Evolutionary conservation across 2,329 filamentous ascomycete species (phyloP).

Genomic region (Fusarium bactridioides): DNA sequence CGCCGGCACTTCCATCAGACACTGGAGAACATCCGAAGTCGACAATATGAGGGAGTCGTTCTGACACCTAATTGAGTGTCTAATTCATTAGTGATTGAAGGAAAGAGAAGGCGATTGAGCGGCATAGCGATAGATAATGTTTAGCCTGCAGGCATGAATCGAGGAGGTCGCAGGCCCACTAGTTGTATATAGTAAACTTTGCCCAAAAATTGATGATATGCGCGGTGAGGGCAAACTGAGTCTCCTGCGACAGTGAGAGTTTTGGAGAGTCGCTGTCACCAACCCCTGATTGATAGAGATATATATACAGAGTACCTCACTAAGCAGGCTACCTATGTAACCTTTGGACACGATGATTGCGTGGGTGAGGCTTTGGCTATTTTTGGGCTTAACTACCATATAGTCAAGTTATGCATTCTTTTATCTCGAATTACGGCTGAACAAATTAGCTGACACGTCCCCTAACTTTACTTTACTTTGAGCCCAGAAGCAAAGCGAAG

Average conservation of each 20-base stretch:
- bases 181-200: slow-evolving; percentile 44
- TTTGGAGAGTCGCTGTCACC: slow-evolving; percentile 1
- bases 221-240: background rate
- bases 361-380: background rate
- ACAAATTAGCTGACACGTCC: background rate
- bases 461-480: background rate
- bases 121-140: slow-evolving; percentile 42
- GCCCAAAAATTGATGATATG: slow-evolving; percentile 28
- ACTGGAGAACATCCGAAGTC: slow-evolving; percentile 87
- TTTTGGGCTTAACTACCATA: background rate
- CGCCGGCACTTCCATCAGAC: slow-evolving; percentile 95
- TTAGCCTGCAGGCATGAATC: slow-evolving; percentile 19
- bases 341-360: background rate
- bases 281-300: background rate
- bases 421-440: background rate
- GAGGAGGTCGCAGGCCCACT: slow-evolving; percentile 25
- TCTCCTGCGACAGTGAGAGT: slow-evolving; percentile 2
- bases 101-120: slow-evolving; percentile 17
- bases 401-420: background rate
- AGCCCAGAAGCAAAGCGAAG: background rate
- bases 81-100: background rate
- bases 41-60: slow-evolving; percentile 93
- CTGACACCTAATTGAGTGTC: slow-evolving; percentile 62
- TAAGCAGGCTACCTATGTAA: background rate
- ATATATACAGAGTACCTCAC: background rate